Evolutionary conservation across 805 yeast species (phyloP), one percentile per base, ranked within the genome.

Genomic region (Zygosaccharomyces bailii): DNA sequence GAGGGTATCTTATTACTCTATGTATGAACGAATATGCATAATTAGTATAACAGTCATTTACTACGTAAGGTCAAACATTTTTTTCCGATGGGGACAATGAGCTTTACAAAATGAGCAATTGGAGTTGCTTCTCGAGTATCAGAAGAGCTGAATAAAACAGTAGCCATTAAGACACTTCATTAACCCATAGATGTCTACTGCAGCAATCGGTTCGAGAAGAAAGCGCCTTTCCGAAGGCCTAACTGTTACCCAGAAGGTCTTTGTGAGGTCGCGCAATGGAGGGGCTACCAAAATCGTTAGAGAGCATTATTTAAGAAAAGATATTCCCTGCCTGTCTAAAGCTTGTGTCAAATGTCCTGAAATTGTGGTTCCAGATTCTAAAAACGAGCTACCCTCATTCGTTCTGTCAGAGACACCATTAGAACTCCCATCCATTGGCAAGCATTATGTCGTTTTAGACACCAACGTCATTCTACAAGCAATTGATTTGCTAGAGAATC

Each of bases 221-320:
- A 77, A 75, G 53, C 67, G 78, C 40, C 63, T 77, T 1, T 57
- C 75, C 1, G 70, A 71, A 3, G 83, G 82, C 1, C 63, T 78
- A 18, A 72, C 84, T 2, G 93, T 84, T 24, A 83, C 93, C 0
- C 86, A 84, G 38, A 91, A 91, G 65, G 96, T 93, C 11, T 91
- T 86, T 68, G 96, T 93, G 45, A 72, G 96, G 56, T 86, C 96
- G 2, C 76, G 93, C 56, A 80, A 84, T 50, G 98, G 98, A 7
- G 82, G 83, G 35, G 96, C 97, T 4, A 75, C 89, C 27, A 91
- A 93, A 63, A 77, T 93, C 20, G 96, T 91, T 7, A 75, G 97
- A 53, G 99, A 93, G 61, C 99, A 91, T 65, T 93, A 93, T 61
- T 70, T 93, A 45, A 76, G 99, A 64, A 79, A 78, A 43, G 99